Conservation (phyloP, 2,329 filamentous ascomycete species). For the Myriosclerotinia curreyana region DNA sequence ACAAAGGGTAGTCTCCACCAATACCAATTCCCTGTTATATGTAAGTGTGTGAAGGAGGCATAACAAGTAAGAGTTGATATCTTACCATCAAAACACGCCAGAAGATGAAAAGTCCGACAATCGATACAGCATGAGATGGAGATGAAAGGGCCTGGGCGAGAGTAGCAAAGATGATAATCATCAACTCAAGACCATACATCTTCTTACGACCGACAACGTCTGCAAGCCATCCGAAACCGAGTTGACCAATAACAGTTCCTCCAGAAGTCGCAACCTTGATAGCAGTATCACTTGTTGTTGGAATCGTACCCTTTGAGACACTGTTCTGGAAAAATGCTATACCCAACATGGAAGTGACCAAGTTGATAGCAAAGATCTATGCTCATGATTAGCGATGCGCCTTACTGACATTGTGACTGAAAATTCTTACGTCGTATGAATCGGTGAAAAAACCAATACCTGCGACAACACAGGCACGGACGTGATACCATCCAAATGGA, state of each 20-base stretch:
- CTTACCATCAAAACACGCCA: constrained; percentile 71
- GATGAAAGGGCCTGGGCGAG: constrained; percentile 68
- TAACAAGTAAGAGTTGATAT: too few relatives aligned
- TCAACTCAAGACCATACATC: constrained; percentile 76
- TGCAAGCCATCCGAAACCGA: constrained; percentile 74
- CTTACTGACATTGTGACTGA: constrained; percentile 39
- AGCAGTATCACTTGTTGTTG: constrained; percentile 67
- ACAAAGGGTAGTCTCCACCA: constrained; percentile 77
- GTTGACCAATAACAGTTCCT: constrained; percentile 79
- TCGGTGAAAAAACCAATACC: constrained; percentile 89
- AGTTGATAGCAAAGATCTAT: constrained; percentile 38
- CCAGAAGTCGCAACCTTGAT: constrained; percentile 84
- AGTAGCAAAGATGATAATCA: constrained; percentile 76
- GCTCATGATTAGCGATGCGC: constrained; percentile 23
- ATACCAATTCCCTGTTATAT: constrained; percentile 56
- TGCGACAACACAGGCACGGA: constrained; percentile 71
- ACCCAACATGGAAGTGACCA: constrained; percentile 37
- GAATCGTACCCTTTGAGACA: constrained; percentile 52
- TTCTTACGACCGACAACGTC: constrained; percentile 74
- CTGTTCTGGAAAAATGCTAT: constrained; percentile 34
- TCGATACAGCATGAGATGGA: constrained; percentile 58
- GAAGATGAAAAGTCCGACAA: constrained; percentile 69
- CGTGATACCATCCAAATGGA: constrained; percentile 76
- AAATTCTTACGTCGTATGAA: constrained; percentile 72
- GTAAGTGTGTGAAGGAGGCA: constrained; percentile 33